Conservation (phyloP, 768 basidiomycete species). For the Mycena filopes region DNA sequence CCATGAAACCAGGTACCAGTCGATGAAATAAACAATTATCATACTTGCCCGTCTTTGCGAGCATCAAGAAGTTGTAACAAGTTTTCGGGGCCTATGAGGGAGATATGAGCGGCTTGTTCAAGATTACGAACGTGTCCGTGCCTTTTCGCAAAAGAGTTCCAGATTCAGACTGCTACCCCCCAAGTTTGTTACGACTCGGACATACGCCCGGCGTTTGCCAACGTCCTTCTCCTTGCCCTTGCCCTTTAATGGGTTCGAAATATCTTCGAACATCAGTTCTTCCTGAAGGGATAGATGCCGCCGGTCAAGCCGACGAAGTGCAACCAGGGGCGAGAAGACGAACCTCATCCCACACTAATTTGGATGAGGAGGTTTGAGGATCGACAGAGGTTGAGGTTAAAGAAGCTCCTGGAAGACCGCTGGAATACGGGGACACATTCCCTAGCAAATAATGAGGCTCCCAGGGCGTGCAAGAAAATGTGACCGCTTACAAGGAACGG, state of each 20-base stretch:
- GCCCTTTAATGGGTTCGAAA: conserved; percentile 81
- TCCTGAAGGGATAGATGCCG: conserved; percentile 58
- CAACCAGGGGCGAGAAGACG: conserved; percentile 25
- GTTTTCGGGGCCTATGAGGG: conserved; percentile 88
- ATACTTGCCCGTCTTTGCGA: conserved; percentile 92
- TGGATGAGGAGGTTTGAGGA: conserved; percentile 72
- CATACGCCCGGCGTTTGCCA: conserved; percentile 92
- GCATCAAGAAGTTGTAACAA: conserved; percentile 97
- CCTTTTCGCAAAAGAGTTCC: conserved; percentile 91
- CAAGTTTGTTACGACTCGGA: conserved; percentile 92
- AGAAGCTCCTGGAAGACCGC: conserved; percentile 90
- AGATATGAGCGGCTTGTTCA: conserved; percentile 1
- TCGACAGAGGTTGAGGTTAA: conserved; percentile 93
- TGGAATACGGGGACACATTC: conserved; percentile 93
- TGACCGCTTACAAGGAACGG: conserved; percentile 70
- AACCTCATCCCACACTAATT: conserved; percentile 95
- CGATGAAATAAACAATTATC: conserved; percentile 92
- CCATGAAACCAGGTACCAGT: conserved; percentile 96
- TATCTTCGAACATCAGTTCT: conserved; percentile 97
- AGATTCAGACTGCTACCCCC: conserved; percentile 87
- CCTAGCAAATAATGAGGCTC: conserved; percentile 53
- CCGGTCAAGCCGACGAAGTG: not conserved
- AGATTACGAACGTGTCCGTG: conserved; percentile 7
- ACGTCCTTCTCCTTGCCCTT: conserved; percentile 95
- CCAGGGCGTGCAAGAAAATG: not conserved